Percentiles rank a stretch among this genome's conserved stretches.
Conservation (phyloP, 2,329 filamentous ascomycete species). For the Colletotrichum gloeosporioides region DNA sequence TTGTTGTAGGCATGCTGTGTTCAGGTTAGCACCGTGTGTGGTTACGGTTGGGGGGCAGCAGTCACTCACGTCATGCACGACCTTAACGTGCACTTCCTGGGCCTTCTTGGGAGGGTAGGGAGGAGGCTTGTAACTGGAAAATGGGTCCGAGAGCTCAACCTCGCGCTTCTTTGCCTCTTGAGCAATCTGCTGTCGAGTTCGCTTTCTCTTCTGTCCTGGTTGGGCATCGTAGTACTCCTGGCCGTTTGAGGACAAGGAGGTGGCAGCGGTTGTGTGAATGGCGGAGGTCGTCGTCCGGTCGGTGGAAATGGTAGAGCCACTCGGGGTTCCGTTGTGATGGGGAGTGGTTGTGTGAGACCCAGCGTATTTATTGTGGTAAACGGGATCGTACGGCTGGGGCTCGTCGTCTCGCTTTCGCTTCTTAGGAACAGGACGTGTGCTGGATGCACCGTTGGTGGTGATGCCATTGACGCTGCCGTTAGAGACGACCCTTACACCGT, state of each 20-base stretch:
- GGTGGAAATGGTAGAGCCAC: slow-evolving; percentile 77
- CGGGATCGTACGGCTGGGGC: slow-evolving; percentile 66
- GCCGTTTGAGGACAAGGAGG: slow-evolving; percentile 71
- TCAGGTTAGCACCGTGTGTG: slow-evolving; percentile 18
- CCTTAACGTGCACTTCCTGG: slow-evolving; percentile 72
- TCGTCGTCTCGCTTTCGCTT: slow-evolving; percentile 72
- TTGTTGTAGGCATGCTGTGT: slow-evolving; percentile 48
- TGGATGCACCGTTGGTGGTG: slow-evolving; percentile 32
- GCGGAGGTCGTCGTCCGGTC: slow-evolving; percentile 78
- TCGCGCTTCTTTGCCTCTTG: slow-evolving; percentile 84
- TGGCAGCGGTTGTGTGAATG: slow-evolving; percentile 86
- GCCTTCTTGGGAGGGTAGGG: slow-evolving; percentile 91
- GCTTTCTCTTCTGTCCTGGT: slow-evolving; percentile 88
- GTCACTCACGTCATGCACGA: slow-evolving; percentile 66
- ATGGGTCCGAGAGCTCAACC: slow-evolving; percentile 74
- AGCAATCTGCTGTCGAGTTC: slow-evolving; percentile 80
- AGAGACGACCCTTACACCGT: slow-evolving; percentile 43
- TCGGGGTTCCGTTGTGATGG: slow-evolving; percentile 68
- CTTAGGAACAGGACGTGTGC: slow-evolving; percentile 66
- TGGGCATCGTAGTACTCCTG: slow-evolving; percentile 70
- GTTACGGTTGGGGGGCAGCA: background rate
- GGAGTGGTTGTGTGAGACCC: slow-evolving; percentile 75
- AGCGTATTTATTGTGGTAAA: slow-evolving; percentile 74
- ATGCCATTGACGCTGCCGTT: slow-evolving; percentile 37
- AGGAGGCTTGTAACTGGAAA: slow-evolving; percentile 83